Conservation (phyloP, 2,329 filamentous ascomycete species). For the Xylaria sp. region DNA sequence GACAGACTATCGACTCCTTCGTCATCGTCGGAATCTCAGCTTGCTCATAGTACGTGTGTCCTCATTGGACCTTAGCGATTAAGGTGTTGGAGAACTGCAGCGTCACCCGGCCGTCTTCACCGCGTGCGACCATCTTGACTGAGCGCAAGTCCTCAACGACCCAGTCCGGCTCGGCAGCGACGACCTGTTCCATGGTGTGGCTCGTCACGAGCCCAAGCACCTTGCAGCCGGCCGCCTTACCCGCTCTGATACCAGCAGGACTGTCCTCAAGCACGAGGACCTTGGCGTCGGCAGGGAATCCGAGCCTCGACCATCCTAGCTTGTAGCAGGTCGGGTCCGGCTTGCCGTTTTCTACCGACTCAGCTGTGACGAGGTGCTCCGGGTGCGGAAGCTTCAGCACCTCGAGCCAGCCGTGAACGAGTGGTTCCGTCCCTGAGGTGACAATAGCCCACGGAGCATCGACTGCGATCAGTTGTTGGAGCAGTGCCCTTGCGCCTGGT, state of each 20-base stretch:
- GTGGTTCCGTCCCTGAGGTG: conserved; percentile 74
- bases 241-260: conserved; percentile 83
- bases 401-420: conserved; percentile 78
- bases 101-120: conserved; percentile 67
- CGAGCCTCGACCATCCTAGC: conserved; percentile 72
- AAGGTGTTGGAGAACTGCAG: conserved; percentile 75
- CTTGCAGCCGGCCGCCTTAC: conserved; percentile 85
- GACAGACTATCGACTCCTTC: conserved; percentile 20
- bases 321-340: conserved; percentile 80
- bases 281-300: conserved; percentile 57
- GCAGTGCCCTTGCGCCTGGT: conserved; percentile 78
- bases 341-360: conserved; percentile 80
- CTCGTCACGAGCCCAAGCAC: conserved; percentile 88
- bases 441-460: conserved; percentile 87
- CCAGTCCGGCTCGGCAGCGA: conserved; percentile 85
- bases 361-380: conserved; percentile 75
- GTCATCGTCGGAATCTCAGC: neutral
- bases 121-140: conserved; percentile 69
- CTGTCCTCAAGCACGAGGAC: conserved; percentile 89
- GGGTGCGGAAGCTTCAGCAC: conserved; percentile 73
- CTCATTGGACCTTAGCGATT: conserved; percentile 37
- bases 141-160: conserved; percentile 82
- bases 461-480: conserved; percentile 71
- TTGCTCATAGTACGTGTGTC: conserved; percentile 1
- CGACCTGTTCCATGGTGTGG: conserved; percentile 77